These are phyloP conservation scores for Aspergillus ruber DNA, from an alignment of 2,329 filamentous ascomycete genomes.

Conservation along the genomic window DNA sequence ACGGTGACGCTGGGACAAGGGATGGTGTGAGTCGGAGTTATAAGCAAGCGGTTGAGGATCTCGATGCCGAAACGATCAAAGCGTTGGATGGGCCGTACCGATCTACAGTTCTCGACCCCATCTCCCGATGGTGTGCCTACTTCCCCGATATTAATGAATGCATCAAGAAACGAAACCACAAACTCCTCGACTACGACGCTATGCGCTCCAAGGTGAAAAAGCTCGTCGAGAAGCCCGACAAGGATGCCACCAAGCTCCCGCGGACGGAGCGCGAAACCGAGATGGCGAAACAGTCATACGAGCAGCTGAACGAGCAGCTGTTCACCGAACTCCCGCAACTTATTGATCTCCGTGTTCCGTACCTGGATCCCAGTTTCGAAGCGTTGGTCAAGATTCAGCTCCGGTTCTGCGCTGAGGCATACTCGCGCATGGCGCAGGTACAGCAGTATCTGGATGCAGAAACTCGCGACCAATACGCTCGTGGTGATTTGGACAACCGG, in stretches of 20 bases:
- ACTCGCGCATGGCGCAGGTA: constrained; percentile 96
- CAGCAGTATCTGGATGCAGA: constrained; percentile 97
- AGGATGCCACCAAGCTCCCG: constrained; percentile 93
- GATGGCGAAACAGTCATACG: constrained; percentile 87
- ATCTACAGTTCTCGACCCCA: constrained; percentile 90
- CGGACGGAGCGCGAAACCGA: constrained; percentile 95
- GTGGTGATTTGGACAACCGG: constrained; percentile 80
- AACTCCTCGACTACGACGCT: constrained; percentile 95
- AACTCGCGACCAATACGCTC: constrained; percentile 91
- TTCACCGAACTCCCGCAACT: constrained; percentile 88
- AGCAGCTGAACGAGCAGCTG: constrained; percentile 94
- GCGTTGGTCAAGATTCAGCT: constrained; percentile 98
- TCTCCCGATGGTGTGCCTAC: constrained; percentile 92
- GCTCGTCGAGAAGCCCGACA: constrained; percentile 95
- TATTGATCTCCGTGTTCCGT: constrained; percentile 93
- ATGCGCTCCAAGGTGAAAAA: constrained; percentile 95
- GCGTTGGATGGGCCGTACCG: constrained; percentile 93
- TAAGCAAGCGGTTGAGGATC: constrained; percentile 95
- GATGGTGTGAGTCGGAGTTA: constrained; percentile 96
- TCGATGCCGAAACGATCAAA: constrained; percentile 98
- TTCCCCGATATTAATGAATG: constrained; percentile 99
- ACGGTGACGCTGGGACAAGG: constrained; percentile 88
- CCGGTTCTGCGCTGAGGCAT: constrained; percentile 95
- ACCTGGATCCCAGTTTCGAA: constrained; percentile 94
- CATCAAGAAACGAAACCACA: constrained; percentile 98